A percentile compares a stretch with the other conserved stretches of the same genome.
phyloP scores from a whole-genome alignment of 2,329 filamentous ascomycete genomes.

The Arthrobotrys musiformis region DNA sequence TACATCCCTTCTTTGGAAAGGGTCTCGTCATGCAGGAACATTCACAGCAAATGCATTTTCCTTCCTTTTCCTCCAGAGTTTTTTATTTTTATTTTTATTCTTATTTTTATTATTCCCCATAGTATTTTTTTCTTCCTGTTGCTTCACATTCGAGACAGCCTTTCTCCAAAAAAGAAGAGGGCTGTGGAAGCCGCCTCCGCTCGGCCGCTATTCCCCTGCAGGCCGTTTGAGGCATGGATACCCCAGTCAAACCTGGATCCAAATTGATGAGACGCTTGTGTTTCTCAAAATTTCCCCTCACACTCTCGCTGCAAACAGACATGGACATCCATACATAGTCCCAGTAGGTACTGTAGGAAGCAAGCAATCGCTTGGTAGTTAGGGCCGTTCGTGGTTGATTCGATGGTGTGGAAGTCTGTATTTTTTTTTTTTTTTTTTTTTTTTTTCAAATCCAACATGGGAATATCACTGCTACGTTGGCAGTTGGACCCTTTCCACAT shows the following conservation, averaged over 20 bases:
- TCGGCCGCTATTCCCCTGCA: constrained; percentile 43
- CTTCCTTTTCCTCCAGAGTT: background rate
- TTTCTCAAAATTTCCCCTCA: constrained; percentile 18
- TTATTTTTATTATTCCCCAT: background rate
- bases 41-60: constrained; percentile 6
- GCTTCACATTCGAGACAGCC: constrained; percentile 52
- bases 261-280: constrained; percentile 27
- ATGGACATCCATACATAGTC: background rate
- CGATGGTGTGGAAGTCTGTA: background rate
- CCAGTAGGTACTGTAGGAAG: background rate
- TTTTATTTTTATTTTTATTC: background rate
- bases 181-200: constrained; percentile 36
- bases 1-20: constrained; percentile 8
- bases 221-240: constrained; percentile 41
- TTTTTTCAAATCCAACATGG: background rate
- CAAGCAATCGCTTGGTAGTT: no score
- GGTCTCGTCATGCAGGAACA: constrained; percentile 48
- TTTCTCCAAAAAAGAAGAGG: constrained; percentile 19
- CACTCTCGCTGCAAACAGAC: background rate
- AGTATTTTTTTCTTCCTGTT: no score
- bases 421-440: no score
- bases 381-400: no score
- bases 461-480: constrained; percentile 9
- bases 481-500: constrained; percentile 9
- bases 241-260: constrained; percentile 35